These are phyloP conservation scores for Orbilia blumenaviensis DNA, from an alignment of 2,329 filamentous ascomycete species.

Conservation along the genomic window DNA sequence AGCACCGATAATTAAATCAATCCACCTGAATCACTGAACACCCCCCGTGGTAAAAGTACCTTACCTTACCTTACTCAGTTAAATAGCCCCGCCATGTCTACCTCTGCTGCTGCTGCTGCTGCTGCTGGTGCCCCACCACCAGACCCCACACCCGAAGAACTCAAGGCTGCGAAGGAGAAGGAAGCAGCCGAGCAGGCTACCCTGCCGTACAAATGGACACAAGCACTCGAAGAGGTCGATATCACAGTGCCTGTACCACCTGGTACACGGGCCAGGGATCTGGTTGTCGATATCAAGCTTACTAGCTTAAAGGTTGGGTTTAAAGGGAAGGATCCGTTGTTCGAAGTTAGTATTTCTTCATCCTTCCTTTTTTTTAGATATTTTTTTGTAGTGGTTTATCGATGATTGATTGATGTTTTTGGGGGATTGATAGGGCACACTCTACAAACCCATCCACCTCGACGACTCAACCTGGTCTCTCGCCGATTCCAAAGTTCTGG, in stretches of 20 bases:
- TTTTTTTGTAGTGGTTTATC: not conserved
- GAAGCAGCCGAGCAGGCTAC: constrained; percentile 87
- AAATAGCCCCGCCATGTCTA: constrained; percentile 36
- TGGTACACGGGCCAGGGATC: constrained; percentile 83
- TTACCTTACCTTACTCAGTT: no score
- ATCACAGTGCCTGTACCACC: constrained; percentile 79
- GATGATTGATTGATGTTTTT: not conserved
- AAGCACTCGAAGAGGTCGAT: constrained; percentile 89
- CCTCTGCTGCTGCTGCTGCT: constrained; percentile 38
- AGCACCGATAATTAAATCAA: no score
- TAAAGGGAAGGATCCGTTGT: constrained; percentile 84
- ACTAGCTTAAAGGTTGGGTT: constrained; percentile 78
- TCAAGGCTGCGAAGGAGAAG: constrained; percentile 70
- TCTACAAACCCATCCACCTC: constrained; percentile 79
- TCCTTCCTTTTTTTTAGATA: not conserved
- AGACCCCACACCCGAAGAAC: constrained; percentile 51
- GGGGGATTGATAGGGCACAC: constrained; percentile 73
- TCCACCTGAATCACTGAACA: no score
- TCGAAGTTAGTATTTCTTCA: constrained; percentile 55
- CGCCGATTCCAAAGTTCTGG: constrained; percentile 75
- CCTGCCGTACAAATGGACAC: constrained; percentile 96
- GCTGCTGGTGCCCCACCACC: no score
- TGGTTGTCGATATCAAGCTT: constrained; percentile 84
- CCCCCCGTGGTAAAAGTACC: no score
- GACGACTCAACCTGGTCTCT: constrained; percentile 98